A percentile compares a stretch with the other conserved stretches of the same genome.
phyloP scores from a whole-genome alignment of 371 early-diverging fungal genomes.

The Thermomucor indicae-seudaticae region DNA sequence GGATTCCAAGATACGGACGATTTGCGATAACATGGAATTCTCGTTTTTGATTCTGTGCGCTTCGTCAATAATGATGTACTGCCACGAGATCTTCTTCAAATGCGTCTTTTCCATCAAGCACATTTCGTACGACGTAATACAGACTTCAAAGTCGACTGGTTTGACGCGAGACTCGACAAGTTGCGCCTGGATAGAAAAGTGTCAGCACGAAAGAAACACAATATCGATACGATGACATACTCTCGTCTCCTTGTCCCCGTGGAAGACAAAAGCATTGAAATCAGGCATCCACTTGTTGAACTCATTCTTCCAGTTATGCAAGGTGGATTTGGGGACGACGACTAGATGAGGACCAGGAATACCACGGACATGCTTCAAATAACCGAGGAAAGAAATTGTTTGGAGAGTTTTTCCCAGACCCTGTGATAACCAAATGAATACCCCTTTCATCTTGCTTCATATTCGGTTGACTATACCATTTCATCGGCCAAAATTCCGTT shows the following conservation, averaged over 20 bases:
- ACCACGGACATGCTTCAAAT: constrained; percentile 78
- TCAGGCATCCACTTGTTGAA: constrained; percentile 94
- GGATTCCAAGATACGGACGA: constrained; percentile 85
- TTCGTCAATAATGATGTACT: constrained; percentile 98
- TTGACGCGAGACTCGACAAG: constrained; percentile 53
- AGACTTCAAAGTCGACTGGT: constrained; percentile 83
- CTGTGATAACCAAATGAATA: constrained; percentile 38
- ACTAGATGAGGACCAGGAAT: constrained; percentile 87
- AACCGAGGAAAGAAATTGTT: constrained; percentile 95
- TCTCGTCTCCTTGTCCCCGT: constrained; percentile 89
- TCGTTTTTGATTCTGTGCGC: constrained; percentile 99
- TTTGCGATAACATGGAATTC: constrained; percentile 90
- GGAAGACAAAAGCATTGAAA: constrained; percentile 87
- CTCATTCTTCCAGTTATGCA: constrained; percentile 98
- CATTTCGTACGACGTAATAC: constrained; percentile 98
- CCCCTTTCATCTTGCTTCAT: too few relatives aligned
- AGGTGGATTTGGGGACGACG: constrained; percentile 97
- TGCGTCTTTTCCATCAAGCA: constrained; percentile 86
- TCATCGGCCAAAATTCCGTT: constrained; percentile 99
- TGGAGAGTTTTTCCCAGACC: constrained; percentile 99
- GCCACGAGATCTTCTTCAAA: constrained; percentile 88
- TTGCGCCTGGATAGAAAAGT: constrained; percentile 33
- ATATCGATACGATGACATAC: constrained; percentile 34
- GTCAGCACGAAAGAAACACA: neutral
- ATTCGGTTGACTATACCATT: constrained; percentile 66